A percentile compares a stretch with the other conserved stretches of the same genome.
Evolutionary conservation across 352 stramenopile genomes (phyloP).

Genomic region (Globisporangium recalcitrans): DNA sequence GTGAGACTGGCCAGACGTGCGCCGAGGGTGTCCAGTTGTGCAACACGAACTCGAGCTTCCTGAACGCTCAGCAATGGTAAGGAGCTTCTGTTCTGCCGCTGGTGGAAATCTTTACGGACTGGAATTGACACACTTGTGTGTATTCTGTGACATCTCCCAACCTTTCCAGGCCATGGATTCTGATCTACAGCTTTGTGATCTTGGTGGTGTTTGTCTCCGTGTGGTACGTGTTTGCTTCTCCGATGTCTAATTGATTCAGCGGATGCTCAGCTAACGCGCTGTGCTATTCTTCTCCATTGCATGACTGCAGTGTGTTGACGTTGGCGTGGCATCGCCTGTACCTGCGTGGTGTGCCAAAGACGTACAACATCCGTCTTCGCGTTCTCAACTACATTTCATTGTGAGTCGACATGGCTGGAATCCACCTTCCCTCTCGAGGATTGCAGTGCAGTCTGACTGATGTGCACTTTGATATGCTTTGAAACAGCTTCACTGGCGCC

Average conservation of each 20-base stretch:
- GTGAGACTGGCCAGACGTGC: conserved; percentile 45
- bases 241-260: background rate
- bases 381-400: conserved; percentile 89
- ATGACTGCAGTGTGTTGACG: conserved; percentile 52
- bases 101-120: background rate
- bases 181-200: conserved; percentile 85
- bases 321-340: conserved; percentile 84
- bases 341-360: conserved; percentile 79
- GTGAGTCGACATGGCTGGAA: conserved; percentile 29
- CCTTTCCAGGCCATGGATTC: conserved; percentile 64
- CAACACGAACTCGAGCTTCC: conserved; percentile 48
- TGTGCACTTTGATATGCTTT: background rate
- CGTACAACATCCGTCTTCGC: conserved; percentile 85
- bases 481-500: conserved; percentile 67
- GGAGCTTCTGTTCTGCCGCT: background rate
- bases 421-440: background rate
- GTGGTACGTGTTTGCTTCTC: conserved; percentile 29
- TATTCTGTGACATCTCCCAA: conserved; percentile 1
- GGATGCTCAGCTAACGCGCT: background rate
- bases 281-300: background rate
- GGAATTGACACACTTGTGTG: conserved; percentile 1
- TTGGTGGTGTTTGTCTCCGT: conserved; percentile 82
- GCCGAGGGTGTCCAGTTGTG: conserved; percentile 32
- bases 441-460: background rate
- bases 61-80: conserved; percentile 77